Evolutionary conservation across 257 asterid species (phyloP).

Genomic region (Eucommia ulmoides): DNA sequence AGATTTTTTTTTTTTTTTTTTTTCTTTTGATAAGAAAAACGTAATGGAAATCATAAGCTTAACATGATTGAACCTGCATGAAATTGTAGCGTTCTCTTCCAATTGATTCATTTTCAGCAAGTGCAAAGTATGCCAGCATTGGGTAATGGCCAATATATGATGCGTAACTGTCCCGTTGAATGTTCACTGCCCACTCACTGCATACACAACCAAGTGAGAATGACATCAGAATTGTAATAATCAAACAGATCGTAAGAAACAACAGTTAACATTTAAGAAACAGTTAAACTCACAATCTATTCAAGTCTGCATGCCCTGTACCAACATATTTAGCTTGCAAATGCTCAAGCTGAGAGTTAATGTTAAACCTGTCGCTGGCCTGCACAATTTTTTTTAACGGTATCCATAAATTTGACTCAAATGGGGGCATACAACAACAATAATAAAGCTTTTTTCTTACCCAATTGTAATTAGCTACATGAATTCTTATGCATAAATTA

Average conservation of each 20-base stretch:
- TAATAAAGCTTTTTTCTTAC: no score
- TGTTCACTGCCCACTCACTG: constrained; percentile 99
- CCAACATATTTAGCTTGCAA: constrained; percentile 96
- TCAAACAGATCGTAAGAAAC: background rate
- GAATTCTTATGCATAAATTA: no score
- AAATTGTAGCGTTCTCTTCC: constrained; percentile 97
- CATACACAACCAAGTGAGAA: background rate
- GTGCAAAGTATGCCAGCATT: constrained; percentile 73
- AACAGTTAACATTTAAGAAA: background rate
- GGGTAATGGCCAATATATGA: constrained; percentile 94
- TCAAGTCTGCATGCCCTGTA: constrained; percentile 98
- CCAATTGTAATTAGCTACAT: no score
- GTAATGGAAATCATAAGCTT: no score
- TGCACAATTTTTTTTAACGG: no score
- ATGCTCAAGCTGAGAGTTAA: constrained; percentile 96
- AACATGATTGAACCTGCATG: constrained; percentile 84
- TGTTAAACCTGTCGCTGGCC: constrained; percentile 97
- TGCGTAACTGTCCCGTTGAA: constrained; percentile 84
- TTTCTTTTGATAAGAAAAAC: no score
- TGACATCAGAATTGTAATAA: background rate
- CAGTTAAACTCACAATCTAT: constrained; percentile 52
- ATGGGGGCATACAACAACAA: no score
- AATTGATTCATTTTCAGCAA: constrained; percentile 93
- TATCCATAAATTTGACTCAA: no score
- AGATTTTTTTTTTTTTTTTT: no score